Evolutionary conservation across 2,329 filamentous ascomycete species (phyloP), one percentile per base, ranked within the genome.

Genomic region (Alternaria brassicae): DNA sequence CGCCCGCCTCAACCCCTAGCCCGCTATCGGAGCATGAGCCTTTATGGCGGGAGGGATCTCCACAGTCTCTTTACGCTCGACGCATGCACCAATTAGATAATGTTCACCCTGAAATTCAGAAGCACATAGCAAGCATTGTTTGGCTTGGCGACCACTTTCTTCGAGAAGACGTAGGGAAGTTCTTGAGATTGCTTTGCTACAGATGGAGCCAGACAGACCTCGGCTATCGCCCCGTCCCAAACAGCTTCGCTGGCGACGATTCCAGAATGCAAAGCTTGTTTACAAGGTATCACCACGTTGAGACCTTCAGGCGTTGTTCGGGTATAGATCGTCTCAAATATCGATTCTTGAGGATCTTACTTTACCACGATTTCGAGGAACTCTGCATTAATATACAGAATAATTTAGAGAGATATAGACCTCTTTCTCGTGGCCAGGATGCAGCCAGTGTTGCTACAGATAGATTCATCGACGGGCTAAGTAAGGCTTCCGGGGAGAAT

Each of bases 341-440:
- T 23, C 10, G 30, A 45, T 45, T 53, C 21, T 36, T 27, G 13
- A 45, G 51, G 30, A 53, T 53, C 51, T 53, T n/a, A n/a, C n/a
- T n/a, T n/a, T n/a, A n/a, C n/a, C n/a, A n/a, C n/a, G n/a, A n/a
- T n/a, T n/a, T n/a, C 8, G 9, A 53, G 30, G 40, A 53, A 53
- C 40, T 45, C n/a, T 44, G 21, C 30, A 44, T 53, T 6, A 37
- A 53, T 53, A 45, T 53, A 45, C 32, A 45, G 40, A 53, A 44
- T 53, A 45, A 45, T 53, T n/a, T 34, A 25, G 37, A 52, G 27
- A 52, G 49, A 41, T 52, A 52, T 15, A 45, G 30, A 53, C 50
- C 50, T 53, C 39, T 44, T 53, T 53, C 40, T 23, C 7, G 21
- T 44, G 15, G 51, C 21, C 15, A 53, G 40, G 23, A 45, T 45